phyloP scores from a whole-genome alignment of 495 filamentous ascomycete genomes.

The Lindgomyces ingoldianus region DNA sequence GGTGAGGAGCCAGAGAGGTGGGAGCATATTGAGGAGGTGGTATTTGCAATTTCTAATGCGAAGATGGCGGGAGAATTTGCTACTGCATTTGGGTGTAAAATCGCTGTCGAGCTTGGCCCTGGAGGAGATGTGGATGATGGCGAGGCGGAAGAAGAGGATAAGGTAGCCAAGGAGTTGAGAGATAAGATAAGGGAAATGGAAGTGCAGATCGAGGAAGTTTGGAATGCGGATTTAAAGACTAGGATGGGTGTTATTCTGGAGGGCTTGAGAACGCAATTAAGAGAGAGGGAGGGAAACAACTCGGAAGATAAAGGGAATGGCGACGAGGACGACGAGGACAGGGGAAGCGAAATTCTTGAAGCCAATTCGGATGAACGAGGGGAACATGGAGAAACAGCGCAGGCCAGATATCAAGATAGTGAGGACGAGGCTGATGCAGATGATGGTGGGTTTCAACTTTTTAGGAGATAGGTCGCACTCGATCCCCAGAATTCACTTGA shows the following conservation, averaged over 20 bases:
- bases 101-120: constrained; percentile 25
- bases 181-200: constrained; percentile 37
- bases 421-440: no score
- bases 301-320: constrained; percentile 1
- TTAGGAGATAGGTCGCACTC: no score
- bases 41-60: constrained; percentile 52
- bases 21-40: constrained; percentile 48
- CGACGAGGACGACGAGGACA: not conserved
- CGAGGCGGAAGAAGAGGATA: constrained; percentile 14
- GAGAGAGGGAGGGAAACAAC: constrained; percentile 14
- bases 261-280: constrained; percentile 24
- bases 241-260: constrained; percentile 25
- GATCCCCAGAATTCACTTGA: no score
- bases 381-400: no score
- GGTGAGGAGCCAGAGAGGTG: constrained; percentile 40
- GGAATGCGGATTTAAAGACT: constrained; percentile 32
- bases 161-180: constrained; percentile 27
- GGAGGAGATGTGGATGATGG: not conserved
- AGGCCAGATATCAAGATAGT: no score
- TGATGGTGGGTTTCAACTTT: no score
- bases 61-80: constrained; percentile 43
- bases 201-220: constrained; percentile 26
- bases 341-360: not conserved
- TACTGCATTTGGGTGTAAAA: constrained; percentile 31
- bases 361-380: not conserved